Evolutionary conservation across 805 yeast species (phyloP), one percentile per base, ranked within the genome.

Genomic region (Metschnikowia kunwiensis): DNA sequence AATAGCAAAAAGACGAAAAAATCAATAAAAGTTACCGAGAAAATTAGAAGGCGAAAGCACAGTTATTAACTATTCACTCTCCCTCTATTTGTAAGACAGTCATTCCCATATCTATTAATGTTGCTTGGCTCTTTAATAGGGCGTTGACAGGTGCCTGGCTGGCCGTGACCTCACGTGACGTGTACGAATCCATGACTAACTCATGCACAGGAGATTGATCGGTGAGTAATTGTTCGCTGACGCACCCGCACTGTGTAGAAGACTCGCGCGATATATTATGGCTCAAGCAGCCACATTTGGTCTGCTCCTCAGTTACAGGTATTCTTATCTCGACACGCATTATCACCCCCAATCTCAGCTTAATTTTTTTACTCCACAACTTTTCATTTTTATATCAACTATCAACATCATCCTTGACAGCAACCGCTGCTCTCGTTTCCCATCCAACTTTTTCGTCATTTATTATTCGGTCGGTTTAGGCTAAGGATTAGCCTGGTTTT

Each of bases 391-490:
- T n/a, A 5, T n/a, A 21, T n/a, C 24, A 21, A 10, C 11, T 10
- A 10, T 10, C 24, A 5, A 21, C 9, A 21, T 21, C 2, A 21
- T 5, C 24, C 9, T 21, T n/a, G n/a, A n/a, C 24, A 21, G 24
- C 24, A 21, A 10, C 2, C 5, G 24, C 18, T 26, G 27, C 27
- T 12, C 27, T 11, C 27, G 12, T 12, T 27, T 23, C 32, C 24
- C 28, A 21, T n/a, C n/a, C n/a, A n/a, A n/a, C n/a, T n/a, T n/a
- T n/a, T n/a, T n/a, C n/a, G n/a, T n/a, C n/a, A n/a, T n/a, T n/a
- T n/a, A n/a, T n/a, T n/a, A n/a, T n/a, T 28, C 43, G 43, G 40
- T 35, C 33, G 40, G 38, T 40, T 27, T 11, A 40, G 43, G 40
- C 32, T 32, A 28, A 22, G 34, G 40, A 15, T 24, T 25, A 34